phyloP scores from a whole-genome alignment of 2,329 filamentous ascomycete genomes.

The Ceratocystis smalleyi region DNA sequence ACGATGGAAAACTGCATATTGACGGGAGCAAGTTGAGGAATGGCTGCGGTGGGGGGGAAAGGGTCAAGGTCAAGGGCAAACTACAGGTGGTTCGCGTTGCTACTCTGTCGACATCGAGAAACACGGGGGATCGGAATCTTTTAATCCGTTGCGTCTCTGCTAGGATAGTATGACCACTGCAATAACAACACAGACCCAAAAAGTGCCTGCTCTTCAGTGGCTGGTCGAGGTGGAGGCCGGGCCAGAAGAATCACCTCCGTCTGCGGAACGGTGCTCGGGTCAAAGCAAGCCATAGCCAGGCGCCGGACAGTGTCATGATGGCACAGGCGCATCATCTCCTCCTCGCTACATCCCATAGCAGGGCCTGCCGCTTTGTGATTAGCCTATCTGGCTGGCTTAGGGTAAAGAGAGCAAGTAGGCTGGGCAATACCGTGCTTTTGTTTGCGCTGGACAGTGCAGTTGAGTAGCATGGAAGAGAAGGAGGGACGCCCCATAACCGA shows the following conservation, averaged over 20 bases:
- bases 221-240: too few species aligned
- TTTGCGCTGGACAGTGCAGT: neutral
- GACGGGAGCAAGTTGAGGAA: neutral
- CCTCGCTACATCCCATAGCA: neutral
- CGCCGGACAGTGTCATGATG: neutral
- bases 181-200: neutral
- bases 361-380: neutral
- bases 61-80: neutral
- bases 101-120: neutral
- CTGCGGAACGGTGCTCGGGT: neutral
- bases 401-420: neutral
- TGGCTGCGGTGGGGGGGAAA: neutral
- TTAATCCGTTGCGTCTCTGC: neutral
- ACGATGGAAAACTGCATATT: constrained; percentile 11
- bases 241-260: neutral
- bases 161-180: too few species aligned
- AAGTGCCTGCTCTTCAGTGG: too few species aligned
- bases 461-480: neutral
- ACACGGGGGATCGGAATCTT: neutral
- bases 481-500: neutral
- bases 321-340: neutral
- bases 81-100: neutral
- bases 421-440: neutral
- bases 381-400: neutral
- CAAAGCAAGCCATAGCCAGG: neutral